A percentile compares a stretch with the other conserved stretches of the same genome.
These are phyloP conservation scores for Phylloporus sp. DNA, from an alignment of 768 basidiomycete genomes.

Conservation along the genomic window DNA sequence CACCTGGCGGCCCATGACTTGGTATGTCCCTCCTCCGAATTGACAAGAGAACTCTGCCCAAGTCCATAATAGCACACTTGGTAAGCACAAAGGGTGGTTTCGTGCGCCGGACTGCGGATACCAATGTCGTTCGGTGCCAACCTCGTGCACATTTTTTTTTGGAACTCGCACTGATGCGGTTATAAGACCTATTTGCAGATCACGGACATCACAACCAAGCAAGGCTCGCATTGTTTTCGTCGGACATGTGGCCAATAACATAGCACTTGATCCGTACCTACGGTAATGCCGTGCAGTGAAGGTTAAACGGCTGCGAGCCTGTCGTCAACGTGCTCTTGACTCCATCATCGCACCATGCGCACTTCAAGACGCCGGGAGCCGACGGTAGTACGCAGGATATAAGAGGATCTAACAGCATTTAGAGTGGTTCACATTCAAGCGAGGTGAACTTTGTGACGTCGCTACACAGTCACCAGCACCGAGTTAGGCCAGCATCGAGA, in stretches of 20 bases:
- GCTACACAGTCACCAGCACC: too few species aligned
- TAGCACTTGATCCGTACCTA: constrained; percentile 61
- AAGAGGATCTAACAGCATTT: constrained; percentile 47
- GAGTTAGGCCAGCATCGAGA: too few species aligned
- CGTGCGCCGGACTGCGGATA: constrained; percentile 13
- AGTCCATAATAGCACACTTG: not conserved
- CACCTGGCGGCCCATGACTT: too few species aligned
- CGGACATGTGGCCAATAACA: constrained; percentile 52
- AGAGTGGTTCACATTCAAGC: not conserved
- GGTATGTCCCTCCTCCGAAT: too few species aligned
- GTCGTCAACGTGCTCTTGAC: too few species aligned
- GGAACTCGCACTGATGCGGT: constrained; percentile 49
- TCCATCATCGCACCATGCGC: constrained; percentile 55
- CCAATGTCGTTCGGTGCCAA: constrained; percentile 64
- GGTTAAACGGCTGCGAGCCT: not conserved
- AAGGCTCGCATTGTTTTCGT: constrained; percentile 63
- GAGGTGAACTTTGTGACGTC: not conserved
- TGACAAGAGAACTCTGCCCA: too few species aligned
- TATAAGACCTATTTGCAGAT: not conserved
- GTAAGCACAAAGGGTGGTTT: not conserved
- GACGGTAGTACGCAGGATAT: constrained; percentile 57
- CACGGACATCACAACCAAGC: constrained; percentile 54
- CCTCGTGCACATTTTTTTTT: constrained; percentile 61
- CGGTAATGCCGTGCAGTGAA: constrained; percentile 45
- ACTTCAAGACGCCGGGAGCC: constrained; percentile 52